Percentiles rank a stretch among this genome's conserved stretches.
These are phyloP conservation scores for Sclerotinia borealis DNA, from an alignment of 2,329 filamentous ascomycete species.

Conservation along the genomic window DNA sequence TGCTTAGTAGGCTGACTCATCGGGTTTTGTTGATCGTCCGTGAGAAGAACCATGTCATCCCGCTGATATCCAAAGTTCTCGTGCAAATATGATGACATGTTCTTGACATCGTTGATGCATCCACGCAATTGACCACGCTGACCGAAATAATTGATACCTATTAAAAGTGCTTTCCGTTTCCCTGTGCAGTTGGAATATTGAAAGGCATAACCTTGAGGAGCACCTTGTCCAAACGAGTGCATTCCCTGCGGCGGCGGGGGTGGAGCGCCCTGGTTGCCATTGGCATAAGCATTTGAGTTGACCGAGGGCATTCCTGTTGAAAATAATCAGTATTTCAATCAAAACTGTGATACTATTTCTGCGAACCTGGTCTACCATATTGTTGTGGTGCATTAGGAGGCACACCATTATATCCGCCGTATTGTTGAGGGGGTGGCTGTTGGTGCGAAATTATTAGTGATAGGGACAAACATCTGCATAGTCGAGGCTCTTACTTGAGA, in stretches of 20 bases:
- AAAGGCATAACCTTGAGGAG: constrained; percentile 74
- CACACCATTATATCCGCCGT: constrained; percentile 36
- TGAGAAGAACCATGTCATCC: constrained; percentile 95
- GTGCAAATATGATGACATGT: constrained; percentile 88
- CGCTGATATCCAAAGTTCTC: constrained; percentile 87
- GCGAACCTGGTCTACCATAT: constrained; percentile 47
- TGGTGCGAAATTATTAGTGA: constrained; percentile 2
- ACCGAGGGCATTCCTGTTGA: constrained; percentile 36
- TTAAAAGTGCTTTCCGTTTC: constrained; percentile 78
- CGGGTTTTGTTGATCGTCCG: constrained; percentile 92
- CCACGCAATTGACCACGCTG: constrained; percentile 85
- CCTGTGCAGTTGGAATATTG: constrained; percentile 91
- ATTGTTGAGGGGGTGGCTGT: constrained; percentile 42
- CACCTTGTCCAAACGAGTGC: constrained; percentile 73
- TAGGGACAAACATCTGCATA: background rate
- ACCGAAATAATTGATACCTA: constrained; percentile 95
- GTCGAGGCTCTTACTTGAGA: constrained; percentile 24
- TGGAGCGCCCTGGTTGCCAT: constrained; percentile 53
- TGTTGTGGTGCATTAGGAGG: constrained; percentile 37
- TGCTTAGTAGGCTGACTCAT: constrained; percentile 97
- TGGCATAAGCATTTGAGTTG: constrained; percentile 48
- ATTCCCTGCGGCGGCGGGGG: constrained; percentile 62
- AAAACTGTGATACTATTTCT: background rate
- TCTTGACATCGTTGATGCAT: constrained; percentile 96
- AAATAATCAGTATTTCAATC: constrained; percentile 4